Evolutionary conservation across 2,329 filamentous ascomycete species (phyloP), one percentile per base, ranked within the genome.

Genomic region (Pezizomycotina sp.): DNA sequence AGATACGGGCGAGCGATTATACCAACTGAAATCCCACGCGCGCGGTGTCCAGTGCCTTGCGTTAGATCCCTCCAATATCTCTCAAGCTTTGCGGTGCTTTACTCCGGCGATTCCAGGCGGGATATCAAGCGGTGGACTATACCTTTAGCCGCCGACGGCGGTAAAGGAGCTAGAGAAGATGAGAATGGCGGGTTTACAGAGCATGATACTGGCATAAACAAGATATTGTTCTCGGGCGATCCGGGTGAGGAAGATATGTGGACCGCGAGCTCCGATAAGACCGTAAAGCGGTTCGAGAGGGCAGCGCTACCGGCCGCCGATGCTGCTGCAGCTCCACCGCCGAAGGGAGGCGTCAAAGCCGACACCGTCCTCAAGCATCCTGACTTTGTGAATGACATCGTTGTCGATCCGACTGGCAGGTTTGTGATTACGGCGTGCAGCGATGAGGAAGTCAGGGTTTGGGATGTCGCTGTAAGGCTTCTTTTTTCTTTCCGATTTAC

Each of bases 201-300:
- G 45, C 89, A 98, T 56, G 82, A 93, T 48, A 98, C 89, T 1
- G 89, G 78, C 47, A 73, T 98, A 6, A 91, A 92, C 58, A 74
- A 69, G 47, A 60, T 95, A 9, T 61, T 69, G 13, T 92, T 92
- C 50, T 77, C 83, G 46, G 57, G 58, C 4, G 69, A 72, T 29
- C 53, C 56, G 10, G 60, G 59, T 21, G 70, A 72, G 5, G 66
- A 69, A 8, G 80, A 93, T 50, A 60, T 93, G 9, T 95, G 83
- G 83, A 93, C 86, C 5, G 78, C 84, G 4, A 92, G 82, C 42
- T 83, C 82, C 4, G 89, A 98, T 56, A 89, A 82, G 49, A 83
- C 77, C 1, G 74, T 74, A 2, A 89, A 86, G 56, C 84, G 81
- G 25, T 45, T 51, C 24, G 48, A 49, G 8, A 42, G 48, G 4